Conservation (phyloP, 2,329 filamentous ascomycete species). For the Xylaria sp. region DNA sequence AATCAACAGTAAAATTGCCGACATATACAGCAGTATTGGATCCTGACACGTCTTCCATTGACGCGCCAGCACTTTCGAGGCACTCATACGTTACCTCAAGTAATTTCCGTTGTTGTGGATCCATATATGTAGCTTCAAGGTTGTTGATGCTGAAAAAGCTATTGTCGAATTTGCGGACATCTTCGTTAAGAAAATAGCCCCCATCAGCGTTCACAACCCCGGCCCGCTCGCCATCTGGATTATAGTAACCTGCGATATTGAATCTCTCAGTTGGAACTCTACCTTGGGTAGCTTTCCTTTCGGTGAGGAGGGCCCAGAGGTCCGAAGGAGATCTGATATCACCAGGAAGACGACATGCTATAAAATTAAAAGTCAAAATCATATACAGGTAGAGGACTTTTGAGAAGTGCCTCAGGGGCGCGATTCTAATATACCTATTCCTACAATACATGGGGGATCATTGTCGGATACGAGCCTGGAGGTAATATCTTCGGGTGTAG, state of each 20-base stretch:
- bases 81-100: constrained; percentile 46
- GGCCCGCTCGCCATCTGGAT: constrained; percentile 4
- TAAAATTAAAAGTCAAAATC: constrained; percentile 24
- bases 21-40: constrained; percentile 29
- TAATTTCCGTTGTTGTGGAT: constrained; percentile 42
- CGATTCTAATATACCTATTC: constrained; percentile 23
- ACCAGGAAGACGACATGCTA: constrained; percentile 9
- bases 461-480: too few species aligned
- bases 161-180: constrained; percentile 15
- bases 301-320: constrained; percentile 21
- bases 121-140: constrained; percentile 30
- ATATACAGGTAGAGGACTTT: constrained; percentile 31
- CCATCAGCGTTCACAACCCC: constrained; percentile 11
- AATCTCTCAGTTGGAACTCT: constrained; percentile 7
- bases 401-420: too few species aligned
- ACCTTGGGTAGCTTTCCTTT: constrained; percentile 11
- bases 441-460: constrained; percentile 21
- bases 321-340: background rate
- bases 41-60: constrained; percentile 19
- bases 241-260: constrained; percentile 26
- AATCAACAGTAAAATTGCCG: background rate
- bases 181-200: constrained; percentile 35
- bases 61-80: constrained; percentile 29
- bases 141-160: constrained; percentile 21
- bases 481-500: too few species aligned